Base-by-base conservation (phyloP, 305 asterid genomes). In the Striga hermonthica region DNA sequence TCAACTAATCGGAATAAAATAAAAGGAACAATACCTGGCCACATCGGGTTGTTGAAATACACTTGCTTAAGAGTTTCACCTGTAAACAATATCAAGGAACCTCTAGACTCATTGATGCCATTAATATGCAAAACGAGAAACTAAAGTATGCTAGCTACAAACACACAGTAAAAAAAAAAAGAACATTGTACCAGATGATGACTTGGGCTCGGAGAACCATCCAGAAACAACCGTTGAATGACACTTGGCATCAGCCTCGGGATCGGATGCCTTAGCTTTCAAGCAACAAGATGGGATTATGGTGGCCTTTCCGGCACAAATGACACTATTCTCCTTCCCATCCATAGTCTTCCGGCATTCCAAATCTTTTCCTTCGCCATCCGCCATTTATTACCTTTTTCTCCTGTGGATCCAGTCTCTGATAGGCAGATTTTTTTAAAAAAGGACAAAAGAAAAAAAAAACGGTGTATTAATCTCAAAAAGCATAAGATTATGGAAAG, bases 141-240 rank as follows among this genome's bases (percentile, higher is more conserved):
- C 38, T 38, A 60, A 11, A 47, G n/a, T 41, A 12, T 22, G 13
- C 41, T 45, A 22, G 31, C 31, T 22, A 22, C 31, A 22, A 0
- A 22, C 31, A 22, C 31, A 22, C 31, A 22, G 31, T 22, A 22
- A 22, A 22, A 22, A 22, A 22, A 64, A 28, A 63, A 57, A 31
- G 9, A 65, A 7, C 28, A 41, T 36, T 22, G 31, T 75, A 90
- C 96, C 96, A 54, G 84, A 72, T 57, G 81, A 72, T 37, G 79
- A 38, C 52, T 28, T 80, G 57, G 65, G 68, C 76, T 82, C 84
- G 60, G 95, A 84, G 77, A 93, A 90, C 97, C 97, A 93, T 83
- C 99, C 99, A 47, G 99, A 88, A 72, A 90, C 90, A 71, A 88
- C 92, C 0, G 96, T 93, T 5, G 88, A 81, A 69, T 88, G 97